Evolutionary conservation across 495 filamentous ascomycete genomes (phyloP).

Genomic region (Parachaetomium inaequale): DNA sequence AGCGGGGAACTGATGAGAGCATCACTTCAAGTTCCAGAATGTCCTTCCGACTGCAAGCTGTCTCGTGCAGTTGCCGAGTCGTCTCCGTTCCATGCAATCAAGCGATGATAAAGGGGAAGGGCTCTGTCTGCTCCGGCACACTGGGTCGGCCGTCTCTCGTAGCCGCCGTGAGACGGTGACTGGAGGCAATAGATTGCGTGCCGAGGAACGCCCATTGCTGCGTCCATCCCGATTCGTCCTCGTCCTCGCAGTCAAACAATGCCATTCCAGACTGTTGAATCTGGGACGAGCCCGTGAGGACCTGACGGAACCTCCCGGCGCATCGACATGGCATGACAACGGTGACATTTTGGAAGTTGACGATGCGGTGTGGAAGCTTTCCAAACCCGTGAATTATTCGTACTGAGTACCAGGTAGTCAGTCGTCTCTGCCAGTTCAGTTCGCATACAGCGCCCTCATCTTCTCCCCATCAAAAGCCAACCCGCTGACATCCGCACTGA

Average conservation of each 20-base stretch:
- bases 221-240: not conserved
- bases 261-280: not conserved
- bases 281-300: not conserved
- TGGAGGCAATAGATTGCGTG: slow-evolving; percentile 5
- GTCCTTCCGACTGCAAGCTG: no score
- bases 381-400: not conserved
- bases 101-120: not conserved
- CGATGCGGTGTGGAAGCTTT: no score
- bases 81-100: not conserved
- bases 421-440: not conserved
- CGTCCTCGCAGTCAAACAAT: not conserved
- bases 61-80: no score
- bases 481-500: slow-evolving; percentile 47
- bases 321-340: no score
- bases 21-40: not conserved
- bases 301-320: not conserved
- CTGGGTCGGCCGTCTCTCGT: slow-evolving; percentile 13
- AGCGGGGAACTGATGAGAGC: not conserved
- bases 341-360: no score
- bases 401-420: not conserved
- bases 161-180: slow-evolving; percentile 6
- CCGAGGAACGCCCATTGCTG: not conserved
- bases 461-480: slow-evolving; percentile 16
- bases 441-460: slow-evolving; percentile 6
- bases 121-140: slow-evolving; percentile 2